A percentile compares a stretch with the other conserved stretches of the same genome.
These are phyloP conservation scores for Mitragyna speciosa DNA, from an alignment of 257 asterid species.

Conservation along the genomic window DNA sequence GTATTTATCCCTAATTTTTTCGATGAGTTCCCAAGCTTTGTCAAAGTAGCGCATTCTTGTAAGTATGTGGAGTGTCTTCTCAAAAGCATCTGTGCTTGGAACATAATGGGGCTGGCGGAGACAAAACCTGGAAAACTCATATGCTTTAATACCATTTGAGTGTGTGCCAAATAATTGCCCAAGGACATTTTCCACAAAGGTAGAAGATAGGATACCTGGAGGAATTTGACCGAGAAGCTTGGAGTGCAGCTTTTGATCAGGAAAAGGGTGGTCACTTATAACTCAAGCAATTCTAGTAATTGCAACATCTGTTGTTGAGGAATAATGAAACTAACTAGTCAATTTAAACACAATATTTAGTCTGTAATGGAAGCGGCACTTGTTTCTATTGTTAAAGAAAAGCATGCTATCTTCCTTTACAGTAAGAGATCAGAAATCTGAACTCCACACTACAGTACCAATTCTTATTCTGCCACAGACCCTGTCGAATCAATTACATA, in stretches of 20 bases:
- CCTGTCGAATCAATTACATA: slow-evolving; percentile 3
- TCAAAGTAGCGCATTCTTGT: slow-evolving; percentile 85
- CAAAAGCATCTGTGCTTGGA: slow-evolving; percentile 87
- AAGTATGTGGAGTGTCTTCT: slow-evolving; percentile 84
- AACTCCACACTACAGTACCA: slow-evolving; percentile 3
- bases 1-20: slow-evolving; percentile 41
- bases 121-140: slow-evolving; percentile 64
- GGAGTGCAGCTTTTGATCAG: slow-evolving; percentile 51
- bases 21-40: slow-evolving; percentile 80
- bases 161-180: slow-evolving; percentile 83
- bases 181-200: slow-evolving; percentile 66
- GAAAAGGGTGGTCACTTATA: slow-evolving; percentile 69
- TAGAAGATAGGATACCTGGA: slow-evolving; percentile 39
- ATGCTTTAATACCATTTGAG: slow-evolving; percentile 87
- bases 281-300: slow-evolving; percentile 49
- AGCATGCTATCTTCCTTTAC: slow-evolving; percentile 31
- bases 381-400: slow-evolving; percentile 20
- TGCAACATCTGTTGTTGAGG: slow-evolving; percentile 25
- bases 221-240: slow-evolving; percentile 48
- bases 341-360: slow-evolving; percentile 27
- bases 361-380: slow-evolving; percentile 22
- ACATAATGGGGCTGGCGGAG: slow-evolving; percentile 41
- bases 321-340: slow-evolving; percentile 32
- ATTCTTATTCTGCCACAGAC: not conserved
- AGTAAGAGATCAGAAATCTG: not conserved